Evolutionary conservation across 2,329 filamentous ascomycete species (phyloP), one percentile per base, ranked within the genome.

Genomic region (Pleurostoma richardsiae): DNA sequence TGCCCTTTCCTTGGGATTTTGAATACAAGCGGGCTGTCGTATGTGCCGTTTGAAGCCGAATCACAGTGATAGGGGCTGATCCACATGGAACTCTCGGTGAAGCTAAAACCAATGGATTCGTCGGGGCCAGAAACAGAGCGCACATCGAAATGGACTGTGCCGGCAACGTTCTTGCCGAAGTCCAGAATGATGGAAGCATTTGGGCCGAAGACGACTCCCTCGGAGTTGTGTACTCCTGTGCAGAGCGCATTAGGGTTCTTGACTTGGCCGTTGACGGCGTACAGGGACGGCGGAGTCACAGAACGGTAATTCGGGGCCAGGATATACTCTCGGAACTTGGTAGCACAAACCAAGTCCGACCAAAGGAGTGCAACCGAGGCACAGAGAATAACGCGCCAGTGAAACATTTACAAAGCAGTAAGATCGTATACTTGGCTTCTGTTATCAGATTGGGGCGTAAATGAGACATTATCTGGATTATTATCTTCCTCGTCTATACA

Each of bases 11-110:
- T 31, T 4, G 27, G 26, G 2, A 30, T 3, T 4, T 29, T 19
- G 30, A 31, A 40, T 31, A 29, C 42, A 6, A 51, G 47, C 3
- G 49, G 49, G n/a, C 42, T 44, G 33, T 51, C 49, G 5, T 43
- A 36, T 6, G 44, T 42, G 28, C 30, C 19, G 7, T 48, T 42
- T 6, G 49, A 43, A 3, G 45, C 26, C 1, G 69, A 70, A 56
- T 78, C 75, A 48, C 68, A 66, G 6, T 59, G 65, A 29, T 66
- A 53, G 4, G 64, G 66, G 36, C 67, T 74, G 41, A 80, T 72
- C 72, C 72, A 80, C 2, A 76, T 51, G 28, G 51, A 62, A 2
- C 59, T 64, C 48, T 72, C 67, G 1, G 62, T 64, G 46, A 68
- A 72, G 3, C 62, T 65, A 6, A 71, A 49, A 4, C 67, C 67